Conservation (phyloP, 1,284 basidiomycete genomes). For the Athelia sp. region DNA sequence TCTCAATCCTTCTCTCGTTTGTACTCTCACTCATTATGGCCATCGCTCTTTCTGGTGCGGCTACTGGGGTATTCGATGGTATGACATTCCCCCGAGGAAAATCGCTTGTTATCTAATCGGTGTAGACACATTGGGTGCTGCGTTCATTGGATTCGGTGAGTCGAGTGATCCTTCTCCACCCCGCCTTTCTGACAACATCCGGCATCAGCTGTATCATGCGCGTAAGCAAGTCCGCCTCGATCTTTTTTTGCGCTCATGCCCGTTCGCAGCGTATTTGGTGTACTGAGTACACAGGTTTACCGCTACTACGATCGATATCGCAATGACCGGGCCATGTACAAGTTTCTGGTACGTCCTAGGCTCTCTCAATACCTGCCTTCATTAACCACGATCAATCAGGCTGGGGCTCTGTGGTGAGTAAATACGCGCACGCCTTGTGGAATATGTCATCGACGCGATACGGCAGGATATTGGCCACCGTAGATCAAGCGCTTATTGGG, state of each 20-base stretch:
- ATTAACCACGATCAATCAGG: background rate
- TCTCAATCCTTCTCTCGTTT: too few species aligned
- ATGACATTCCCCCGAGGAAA: background rate
- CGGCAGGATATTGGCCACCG: conserved; percentile 7
- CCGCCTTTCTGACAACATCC: too few species aligned
- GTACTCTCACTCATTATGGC: too few species aligned
- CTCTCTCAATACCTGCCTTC: background rate
- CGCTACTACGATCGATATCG: conserved; percentile 6
- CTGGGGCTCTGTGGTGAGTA: conserved; percentile 1
- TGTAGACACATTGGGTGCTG: background rate
- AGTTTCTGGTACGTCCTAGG: conserved; percentile 3
- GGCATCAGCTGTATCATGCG: background rate
- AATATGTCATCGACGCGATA: background rate
- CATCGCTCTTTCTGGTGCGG: too few species aligned
- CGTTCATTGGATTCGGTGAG: background rate
- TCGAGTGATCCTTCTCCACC: too few species aligned
- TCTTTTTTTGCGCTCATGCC: conserved; percentile 4
- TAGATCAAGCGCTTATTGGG: conserved; percentile 10
- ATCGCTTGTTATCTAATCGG: background rate
- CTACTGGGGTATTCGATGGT: too few species aligned
- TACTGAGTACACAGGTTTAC: conserved; percentile 6
- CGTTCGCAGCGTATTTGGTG: conserved; percentile 5
- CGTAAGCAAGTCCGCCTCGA: background rate
- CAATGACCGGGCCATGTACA: conserved; percentile 4
- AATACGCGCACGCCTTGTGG: background rate